Conservation (phyloP, 2,329 filamentous ascomycete genomes). For the Hyphodiscus sp. region DNA sequence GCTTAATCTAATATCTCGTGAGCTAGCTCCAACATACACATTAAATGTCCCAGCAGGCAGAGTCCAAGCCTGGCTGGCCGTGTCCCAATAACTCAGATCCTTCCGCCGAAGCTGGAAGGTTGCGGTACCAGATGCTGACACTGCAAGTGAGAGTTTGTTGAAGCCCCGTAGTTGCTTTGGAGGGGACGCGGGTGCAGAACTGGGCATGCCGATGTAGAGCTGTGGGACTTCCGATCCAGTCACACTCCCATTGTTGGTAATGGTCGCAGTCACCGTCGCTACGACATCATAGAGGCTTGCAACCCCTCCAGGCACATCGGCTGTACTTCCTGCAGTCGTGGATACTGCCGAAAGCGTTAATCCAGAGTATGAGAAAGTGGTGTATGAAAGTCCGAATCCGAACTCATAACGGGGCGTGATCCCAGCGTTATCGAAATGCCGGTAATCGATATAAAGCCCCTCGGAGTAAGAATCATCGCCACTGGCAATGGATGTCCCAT, state of each 20-base stretch:
- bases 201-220: conserved; percentile 31
- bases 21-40: conserved; percentile 22
- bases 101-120: conserved; percentile 34
- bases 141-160: conserved; percentile 45
- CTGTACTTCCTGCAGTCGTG: conserved; percentile 1
- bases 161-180: conserved; percentile 59
- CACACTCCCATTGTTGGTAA: conserved; percentile 57
- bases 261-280: conserved; percentile 48
- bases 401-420: conserved; percentile 35
- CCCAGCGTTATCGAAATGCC: conserved; percentile 39
- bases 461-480: conserved; percentile 35
- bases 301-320: conserved; percentile 38
- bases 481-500: conserved; percentile 30
- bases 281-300: conserved; percentile 57
- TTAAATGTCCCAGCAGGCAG: conserved; percentile 28
- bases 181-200: conserved; percentile 38
- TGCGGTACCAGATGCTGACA: conserved; percentile 39
- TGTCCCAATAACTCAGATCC: conserved; percentile 59
- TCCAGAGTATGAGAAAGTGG: conserved; percentile 38
- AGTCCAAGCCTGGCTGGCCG: conserved; percentile 50
- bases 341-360: conserved; percentile 12
- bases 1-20: conserved; percentile 21
- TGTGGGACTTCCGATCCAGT: conserved; percentile 48
- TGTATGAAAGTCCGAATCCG: conserved; percentile 49
- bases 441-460: conserved; percentile 46